Evolutionary conservation across 345 rosid species (phyloP).

Genomic region (Iberis pinnata): DNA sequence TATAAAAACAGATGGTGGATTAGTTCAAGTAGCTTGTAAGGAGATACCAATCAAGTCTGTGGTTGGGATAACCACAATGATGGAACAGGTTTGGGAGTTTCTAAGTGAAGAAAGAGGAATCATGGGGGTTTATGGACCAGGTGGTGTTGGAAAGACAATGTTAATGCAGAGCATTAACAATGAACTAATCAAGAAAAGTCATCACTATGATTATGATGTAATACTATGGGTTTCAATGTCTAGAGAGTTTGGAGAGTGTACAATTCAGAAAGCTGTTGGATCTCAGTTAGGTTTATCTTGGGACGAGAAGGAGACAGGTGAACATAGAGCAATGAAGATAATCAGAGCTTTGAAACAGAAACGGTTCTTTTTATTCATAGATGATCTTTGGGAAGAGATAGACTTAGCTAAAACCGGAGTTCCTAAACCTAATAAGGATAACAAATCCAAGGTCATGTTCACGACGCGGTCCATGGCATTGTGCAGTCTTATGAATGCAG

Average conservation of each 20-base stretch:
- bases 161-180: conserved; percentile 30
- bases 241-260: conserved; percentile 28
- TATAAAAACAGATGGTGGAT: conserved; percentile 16
- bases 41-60: conserved; percentile 22
- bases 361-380: conserved; percentile 34
- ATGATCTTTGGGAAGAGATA: conserved; percentile 44
- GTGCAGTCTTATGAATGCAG: conserved; percentile 26
- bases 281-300: conserved; percentile 32
- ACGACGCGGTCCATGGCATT: conserved; percentile 29
- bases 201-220: conserved; percentile 29
- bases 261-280: conserved; percentile 34
- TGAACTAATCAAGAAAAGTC: conserved; percentile 23
- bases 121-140: conserved; percentile 27
- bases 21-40: not conserved
- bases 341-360: conserved; percentile 23
- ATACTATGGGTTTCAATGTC: conserved; percentile 41
- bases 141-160: conserved; percentile 33
- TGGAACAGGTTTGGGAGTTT: conserved; percentile 9
- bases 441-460: conserved; percentile 33
- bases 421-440: conserved; percentile 33
- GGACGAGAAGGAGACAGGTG: conserved; percentile 32
- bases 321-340: conserved; percentile 30
- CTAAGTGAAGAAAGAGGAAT: conserved; percentile 25
- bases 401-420: conserved; percentile 34
- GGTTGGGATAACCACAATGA: conserved; percentile 14